Evolutionary conservation across 257 asterid species (phyloP).

Genomic region (Ophiorrhiza pumila): DNA sequence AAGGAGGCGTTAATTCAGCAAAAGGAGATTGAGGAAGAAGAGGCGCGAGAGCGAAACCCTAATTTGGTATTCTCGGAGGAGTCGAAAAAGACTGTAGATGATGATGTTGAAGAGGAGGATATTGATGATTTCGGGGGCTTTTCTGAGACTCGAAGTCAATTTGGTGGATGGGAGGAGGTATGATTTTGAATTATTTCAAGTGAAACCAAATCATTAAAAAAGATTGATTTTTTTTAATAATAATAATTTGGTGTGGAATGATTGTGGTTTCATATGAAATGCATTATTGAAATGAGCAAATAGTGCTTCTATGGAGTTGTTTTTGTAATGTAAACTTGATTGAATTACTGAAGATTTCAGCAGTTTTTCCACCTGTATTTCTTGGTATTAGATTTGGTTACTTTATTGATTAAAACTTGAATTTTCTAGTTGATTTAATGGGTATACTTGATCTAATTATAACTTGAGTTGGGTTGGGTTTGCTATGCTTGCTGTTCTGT

Average conservation of each 20-base stretch:
- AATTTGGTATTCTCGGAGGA: constrained; percentile 31
- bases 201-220: neutral
- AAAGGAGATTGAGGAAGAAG: constrained; percentile 78
- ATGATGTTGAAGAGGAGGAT: constrained; percentile 50
- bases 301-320: neutral
- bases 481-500: neutral
- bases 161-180: constrained; percentile 66
- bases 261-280: neutral
- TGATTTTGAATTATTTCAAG: neutral
- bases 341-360: neutral
- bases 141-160: constrained; percentile 65
- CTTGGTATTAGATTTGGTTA: neutral
- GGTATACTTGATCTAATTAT: neutral
- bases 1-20: constrained; percentile 82
- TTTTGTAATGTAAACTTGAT: neutral
- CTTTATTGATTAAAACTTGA: neutral
- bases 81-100: constrained; percentile 28
- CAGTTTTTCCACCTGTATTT: neutral
- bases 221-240: neutral
- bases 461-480: neutral
- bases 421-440: neutral
- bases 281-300: neutral
- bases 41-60: constrained; percentile 37
- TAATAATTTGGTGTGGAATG: neutral
- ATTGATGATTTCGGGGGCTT: constrained; percentile 67